A percentile compares a stretch with the other conserved stretches of the same genome.
These are phyloP conservation scores for Flaveria linearis DNA, from an alignment of 129 eudicot species.

Conservation along the genomic window DNA sequence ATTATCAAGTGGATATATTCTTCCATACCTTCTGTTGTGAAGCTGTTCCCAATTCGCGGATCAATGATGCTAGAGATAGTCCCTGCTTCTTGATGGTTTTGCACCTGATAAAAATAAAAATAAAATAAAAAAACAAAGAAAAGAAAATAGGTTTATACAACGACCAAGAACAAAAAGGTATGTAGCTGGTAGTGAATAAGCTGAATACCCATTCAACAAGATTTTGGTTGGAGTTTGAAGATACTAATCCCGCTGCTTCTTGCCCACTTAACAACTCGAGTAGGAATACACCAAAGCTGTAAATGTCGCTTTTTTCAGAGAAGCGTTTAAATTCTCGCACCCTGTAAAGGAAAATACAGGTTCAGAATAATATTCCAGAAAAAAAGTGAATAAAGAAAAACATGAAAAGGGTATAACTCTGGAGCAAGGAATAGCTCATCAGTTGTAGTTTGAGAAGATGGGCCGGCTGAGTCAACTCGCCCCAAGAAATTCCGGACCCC, in stretches of 20 bases:
- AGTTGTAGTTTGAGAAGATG: slow-evolving; percentile 69
- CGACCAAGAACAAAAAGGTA: neutral
- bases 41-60: slow-evolving; percentile 71
- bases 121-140: neutral
- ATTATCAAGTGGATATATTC: slow-evolving; percentile 68
- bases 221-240: slow-evolving; percentile 60
- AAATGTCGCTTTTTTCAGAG: slow-evolving; percentile 82
- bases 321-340: slow-evolving; percentile 76
- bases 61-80: slow-evolving; percentile 55
- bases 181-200: neutral
- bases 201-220: slow-evolving; percentile 71
- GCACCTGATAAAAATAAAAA: slow-evolving; percentile 42
- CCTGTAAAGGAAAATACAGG: slow-evolving; percentile 41
- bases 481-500: slow-evolving; percentile 87
- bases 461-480: slow-evolving; percentile 62
- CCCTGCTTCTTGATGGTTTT: slow-evolving; percentile 59
- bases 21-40: slow-evolving; percentile 84
- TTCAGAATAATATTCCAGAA: slow-evolving; percentile 16
- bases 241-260: slow-evolving; percentile 58
- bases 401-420: slow-evolving; percentile 53
- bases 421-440: slow-evolving; percentile 91
- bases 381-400: neutral
- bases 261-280: slow-evolving; percentile 83
- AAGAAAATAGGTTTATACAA: neutral
- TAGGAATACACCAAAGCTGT: slow-evolving; percentile 89